These are phyloP conservation scores for Mycosphaerella sp. DNA, from an alignment of 2,329 filamentous ascomycete species.

Conservation along the genomic window DNA sequence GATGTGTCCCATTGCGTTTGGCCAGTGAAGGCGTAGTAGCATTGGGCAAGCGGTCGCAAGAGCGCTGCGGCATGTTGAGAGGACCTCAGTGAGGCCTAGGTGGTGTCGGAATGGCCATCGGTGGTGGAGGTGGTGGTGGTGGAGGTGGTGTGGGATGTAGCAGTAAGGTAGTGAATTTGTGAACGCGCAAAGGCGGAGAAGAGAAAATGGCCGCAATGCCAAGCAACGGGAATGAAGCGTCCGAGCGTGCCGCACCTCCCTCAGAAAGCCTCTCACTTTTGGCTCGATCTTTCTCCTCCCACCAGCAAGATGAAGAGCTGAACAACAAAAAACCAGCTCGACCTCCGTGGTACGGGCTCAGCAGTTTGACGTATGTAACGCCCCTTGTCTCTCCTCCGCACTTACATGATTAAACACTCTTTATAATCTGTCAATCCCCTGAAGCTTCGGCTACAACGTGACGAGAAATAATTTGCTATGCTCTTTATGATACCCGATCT, in stretches of 20 bases:
- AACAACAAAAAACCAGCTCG: conserved; percentile 12
- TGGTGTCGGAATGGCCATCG: not conserved
- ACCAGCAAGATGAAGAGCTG: conserved; percentile 17
- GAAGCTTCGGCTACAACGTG: conserved; percentile 50
- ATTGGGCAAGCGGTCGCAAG: not conserved
- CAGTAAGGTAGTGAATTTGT: conserved; percentile 9
- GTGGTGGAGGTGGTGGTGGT: not conserved
- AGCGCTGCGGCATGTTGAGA: not conserved
- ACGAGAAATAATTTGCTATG: conserved; percentile 48
- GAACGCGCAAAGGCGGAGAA: conserved; percentile 3
- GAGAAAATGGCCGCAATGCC: conserved; percentile 9
- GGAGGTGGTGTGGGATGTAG: conserved; percentile 1
- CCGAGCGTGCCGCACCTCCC: not conserved
- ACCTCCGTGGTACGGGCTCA: conserved; percentile 2
- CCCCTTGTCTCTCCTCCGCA: not conserved
- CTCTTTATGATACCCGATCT: conserved; percentile 33
- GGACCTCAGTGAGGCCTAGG: not conserved
- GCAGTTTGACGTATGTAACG: conserved; percentile 8
- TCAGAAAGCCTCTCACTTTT: not conserved
- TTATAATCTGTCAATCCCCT: conserved; percentile 78
- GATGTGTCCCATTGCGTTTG: not conserved
- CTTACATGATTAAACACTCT: conserved; percentile 55
- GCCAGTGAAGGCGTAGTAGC: not conserved
- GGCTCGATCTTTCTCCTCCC: not conserved
- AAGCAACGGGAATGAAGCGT: not conserved